Percentiles rank a stretch among this genome's conserved stretches.
Evolutionary conservation across 768 basidiomycete species (phyloP).

Genomic region (Termitomyces sp.): DNA sequence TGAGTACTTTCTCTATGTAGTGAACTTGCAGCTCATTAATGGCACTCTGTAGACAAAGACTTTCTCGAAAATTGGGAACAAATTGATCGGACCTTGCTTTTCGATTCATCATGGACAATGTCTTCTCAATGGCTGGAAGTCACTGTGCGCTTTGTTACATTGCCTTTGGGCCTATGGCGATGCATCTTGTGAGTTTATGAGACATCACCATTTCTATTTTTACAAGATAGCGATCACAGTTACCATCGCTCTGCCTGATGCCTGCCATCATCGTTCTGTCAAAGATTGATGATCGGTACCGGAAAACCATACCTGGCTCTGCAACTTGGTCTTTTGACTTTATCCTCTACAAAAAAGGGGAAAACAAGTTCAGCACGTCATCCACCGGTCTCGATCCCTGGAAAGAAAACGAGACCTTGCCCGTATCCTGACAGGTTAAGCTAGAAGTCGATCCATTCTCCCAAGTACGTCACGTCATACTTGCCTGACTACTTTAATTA

Average conservation of each 20-base stretch:
- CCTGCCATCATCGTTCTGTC: conserved; percentile 32
- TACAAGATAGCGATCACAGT: conserved; percentile 15
- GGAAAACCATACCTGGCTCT: conserved; percentile 19
- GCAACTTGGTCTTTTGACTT: conserved; percentile 29
- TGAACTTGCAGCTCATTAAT: too few species aligned
- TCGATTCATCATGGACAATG: conserved; percentile 33
- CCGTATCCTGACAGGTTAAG: conserved; percentile 21
- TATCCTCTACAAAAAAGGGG: conserved; percentile 27
- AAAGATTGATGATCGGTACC: conserved; percentile 30
- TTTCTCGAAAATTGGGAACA: conserved; percentile 32
- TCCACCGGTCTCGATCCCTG: conserved; percentile 13
- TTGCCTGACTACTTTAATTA: background rate
- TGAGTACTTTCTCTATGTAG: conserved; percentile 12
- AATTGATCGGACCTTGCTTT: conserved; percentile 32
- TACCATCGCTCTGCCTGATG: conserved; percentile 24
- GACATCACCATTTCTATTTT: background rate
- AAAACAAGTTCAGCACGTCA: conserved; percentile 18
- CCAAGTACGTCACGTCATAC: conserved; percentile 18
- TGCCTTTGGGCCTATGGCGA: conserved; percentile 35
- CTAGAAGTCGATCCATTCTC: conserved; percentile 26
- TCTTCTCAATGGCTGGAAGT: conserved; percentile 37
- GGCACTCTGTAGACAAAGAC: conserved; percentile 23
- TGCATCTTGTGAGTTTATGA: conserved; percentile 27
- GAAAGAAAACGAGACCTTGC: conserved; percentile 15
- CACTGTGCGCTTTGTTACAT: conserved; percentile 16